phyloP scores from a whole-genome alignment of 2,329 filamentous ascomycete species.

The Curvularia sp. region DNA sequence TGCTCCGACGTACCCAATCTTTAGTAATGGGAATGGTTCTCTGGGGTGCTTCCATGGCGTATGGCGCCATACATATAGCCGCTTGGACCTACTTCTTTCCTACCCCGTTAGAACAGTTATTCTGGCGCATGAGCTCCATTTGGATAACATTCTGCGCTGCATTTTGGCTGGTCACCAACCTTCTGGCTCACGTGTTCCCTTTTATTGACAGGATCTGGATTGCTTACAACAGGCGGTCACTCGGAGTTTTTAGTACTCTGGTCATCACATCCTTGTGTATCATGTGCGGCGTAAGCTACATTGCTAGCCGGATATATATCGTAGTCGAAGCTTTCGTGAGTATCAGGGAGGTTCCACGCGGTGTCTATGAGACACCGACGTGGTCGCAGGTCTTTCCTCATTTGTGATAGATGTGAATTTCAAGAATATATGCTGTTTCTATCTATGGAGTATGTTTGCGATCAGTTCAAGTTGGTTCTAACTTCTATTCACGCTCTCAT shows the following conservation, averaged over 20 bases:
- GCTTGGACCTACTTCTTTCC: slow-evolving; percentile 34
- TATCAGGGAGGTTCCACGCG: slow-evolving; percentile 22
- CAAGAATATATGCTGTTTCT: neutral
- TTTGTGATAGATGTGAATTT: slow-evolving; percentile 7
- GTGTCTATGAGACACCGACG: slow-evolving; percentile 23
- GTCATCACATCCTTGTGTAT: neutral
- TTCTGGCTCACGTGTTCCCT: slow-evolving; percentile 21
- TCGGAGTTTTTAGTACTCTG: neutral
- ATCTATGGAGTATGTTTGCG: neutral
- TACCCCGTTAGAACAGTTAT: slow-evolving; percentile 19
- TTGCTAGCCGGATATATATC: slow-evolving; percentile 26
- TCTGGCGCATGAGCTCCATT: slow-evolving; percentile 27
- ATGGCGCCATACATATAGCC: slow-evolving; percentile 31
- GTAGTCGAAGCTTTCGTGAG: slow-evolving; percentile 30
- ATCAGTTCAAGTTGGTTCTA: neutral
- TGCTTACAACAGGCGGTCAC: slow-evolving; percentile 14
- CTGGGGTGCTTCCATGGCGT: slow-evolving; percentile 27
- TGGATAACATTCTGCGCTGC: slow-evolving; percentile 29
- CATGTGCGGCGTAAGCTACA: slow-evolving; percentile 1
- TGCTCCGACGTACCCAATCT: slow-evolving; percentile 24
- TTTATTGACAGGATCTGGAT: slow-evolving; percentile 22
- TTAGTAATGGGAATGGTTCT: slow-evolving; percentile 25
- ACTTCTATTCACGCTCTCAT: no score
- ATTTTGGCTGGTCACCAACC: slow-evolving; percentile 26
- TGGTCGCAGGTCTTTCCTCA: slow-evolving; percentile 32